These are phyloP conservation scores for Calonectria honghensis DNA, from an alignment of 2,329 filamentous ascomycete species.

Conservation along the genomic window DNA sequence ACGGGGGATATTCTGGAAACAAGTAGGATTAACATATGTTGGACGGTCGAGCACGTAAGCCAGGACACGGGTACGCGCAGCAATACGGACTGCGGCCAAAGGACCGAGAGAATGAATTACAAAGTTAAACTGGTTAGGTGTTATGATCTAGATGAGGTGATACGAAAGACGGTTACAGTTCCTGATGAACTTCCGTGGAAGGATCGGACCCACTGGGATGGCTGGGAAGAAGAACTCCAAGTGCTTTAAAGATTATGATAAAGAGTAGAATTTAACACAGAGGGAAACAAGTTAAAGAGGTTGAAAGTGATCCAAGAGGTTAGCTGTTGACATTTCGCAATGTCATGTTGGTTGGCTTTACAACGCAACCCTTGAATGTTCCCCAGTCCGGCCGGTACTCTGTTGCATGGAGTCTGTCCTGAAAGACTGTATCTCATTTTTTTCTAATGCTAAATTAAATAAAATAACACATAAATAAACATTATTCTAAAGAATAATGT, in stretches of 20 bases:
- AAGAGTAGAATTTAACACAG: too few relatives aligned
- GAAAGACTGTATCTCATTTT: too few relatives aligned
- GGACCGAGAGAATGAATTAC: background rate
- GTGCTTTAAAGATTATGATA: background rate
- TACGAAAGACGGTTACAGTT: slow-evolving; percentile 12
- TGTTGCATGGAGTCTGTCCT: too few relatives aligned
- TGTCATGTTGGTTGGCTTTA: too few relatives aligned
- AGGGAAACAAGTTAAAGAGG: too few relatives aligned
- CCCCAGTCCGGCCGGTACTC: too few relatives aligned
- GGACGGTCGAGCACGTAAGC: slow-evolving; percentile 15
- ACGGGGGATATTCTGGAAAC: slow-evolving; percentile 17
- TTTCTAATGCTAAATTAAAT: too few relatives aligned
- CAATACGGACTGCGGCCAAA: background rate
- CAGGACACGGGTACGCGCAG: background rate
- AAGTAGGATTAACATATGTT: slow-evolving; percentile 14
- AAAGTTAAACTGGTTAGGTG: slow-evolving; percentile 25
- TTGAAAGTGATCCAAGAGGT: too few relatives aligned
- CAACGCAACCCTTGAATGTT: too few relatives aligned
- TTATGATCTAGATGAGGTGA: slow-evolving; percentile 30
- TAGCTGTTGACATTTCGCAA: too few relatives aligned
- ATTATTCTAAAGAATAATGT: too few relatives aligned
- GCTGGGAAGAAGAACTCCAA: slow-evolving; percentile 20
- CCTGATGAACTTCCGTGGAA: slow-evolving; percentile 26
- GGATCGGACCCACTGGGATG: slow-evolving; percentile 30
- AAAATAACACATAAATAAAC: too few relatives aligned